These are phyloP conservation scores for Yarrowia divulgata DNA, from an alignment of 805 yeast genomes.

Conservation along the genomic window DNA sequence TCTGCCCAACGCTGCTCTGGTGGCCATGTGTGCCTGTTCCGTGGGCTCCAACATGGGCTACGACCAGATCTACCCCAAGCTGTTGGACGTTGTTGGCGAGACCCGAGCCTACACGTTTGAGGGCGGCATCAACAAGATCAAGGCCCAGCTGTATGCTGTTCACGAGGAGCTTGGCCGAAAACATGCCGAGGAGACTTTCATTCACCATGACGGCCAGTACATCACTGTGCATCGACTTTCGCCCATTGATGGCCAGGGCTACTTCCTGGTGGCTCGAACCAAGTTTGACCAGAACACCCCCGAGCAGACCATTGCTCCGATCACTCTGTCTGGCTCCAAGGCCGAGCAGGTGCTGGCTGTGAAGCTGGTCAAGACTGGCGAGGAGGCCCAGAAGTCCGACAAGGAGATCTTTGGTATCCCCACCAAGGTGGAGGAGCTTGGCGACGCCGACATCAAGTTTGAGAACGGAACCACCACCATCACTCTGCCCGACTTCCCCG, in stretches of 20 bases:
- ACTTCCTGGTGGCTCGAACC: constrained; percentile 85
- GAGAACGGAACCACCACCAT: constrained; percentile 59
- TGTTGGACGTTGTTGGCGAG: constrained; percentile 83
- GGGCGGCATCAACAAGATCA: constrained; percentile 79
- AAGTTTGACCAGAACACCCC: constrained; percentile 62
- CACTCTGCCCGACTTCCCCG: constrained; percentile 73
- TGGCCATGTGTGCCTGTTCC: constrained; percentile 90
- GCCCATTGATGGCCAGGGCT: constrained; percentile 85
- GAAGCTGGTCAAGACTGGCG: constrained; percentile 60
- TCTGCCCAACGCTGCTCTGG: constrained; percentile 91
- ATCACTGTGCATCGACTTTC: constrained; percentile 89
- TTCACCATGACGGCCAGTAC: constrained; percentile 92
- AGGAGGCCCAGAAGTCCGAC: constrained; percentile 53
- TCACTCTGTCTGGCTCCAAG: constrained; percentile 49
- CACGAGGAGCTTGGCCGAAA: constrained; percentile 54
- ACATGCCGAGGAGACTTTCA: constrained; percentile 86
- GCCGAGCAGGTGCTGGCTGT: constrained; percentile 64
- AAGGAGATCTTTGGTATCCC: constrained; percentile 67
- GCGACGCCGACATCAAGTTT: constrained; percentile 58
- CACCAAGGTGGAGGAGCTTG: constrained; percentile 62
- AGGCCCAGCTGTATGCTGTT: constrained; percentile 52
- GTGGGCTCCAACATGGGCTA: constrained; percentile 94
- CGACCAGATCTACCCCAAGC: constrained; percentile 87
- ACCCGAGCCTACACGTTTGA: constrained; percentile 61
- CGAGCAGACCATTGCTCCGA: constrained; percentile 48